phyloP scores from a whole-genome alignment of 306 rosid genomes.

The Vicia sativa region DNA sequence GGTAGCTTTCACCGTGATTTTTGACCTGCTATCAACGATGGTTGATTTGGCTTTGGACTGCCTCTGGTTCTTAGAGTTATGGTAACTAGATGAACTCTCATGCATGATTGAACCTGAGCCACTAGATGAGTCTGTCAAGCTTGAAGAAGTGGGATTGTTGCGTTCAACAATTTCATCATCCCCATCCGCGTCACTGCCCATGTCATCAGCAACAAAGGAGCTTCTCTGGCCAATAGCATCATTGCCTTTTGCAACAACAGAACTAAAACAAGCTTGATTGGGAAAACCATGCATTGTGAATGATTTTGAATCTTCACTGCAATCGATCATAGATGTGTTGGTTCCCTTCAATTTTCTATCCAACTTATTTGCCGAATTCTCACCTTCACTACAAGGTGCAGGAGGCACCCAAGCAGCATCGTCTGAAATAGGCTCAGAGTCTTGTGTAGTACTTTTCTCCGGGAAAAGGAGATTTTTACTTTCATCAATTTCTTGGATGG shows the following conservation, averaged over 20 bases:
- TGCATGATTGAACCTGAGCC: slow-evolving; percentile 50
- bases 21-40: slow-evolving; percentile 48
- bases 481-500: slow-evolving; percentile 49
- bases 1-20: slow-evolving; percentile 71
- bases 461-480: slow-evolving; percentile 40
- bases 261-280: slow-evolving; percentile 36
- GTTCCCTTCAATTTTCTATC: slow-evolving; percentile 46
- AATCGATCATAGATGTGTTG: slow-evolving; percentile 32
- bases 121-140: slow-evolving; percentile 67
- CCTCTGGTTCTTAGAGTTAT: slow-evolving; percentile 55
- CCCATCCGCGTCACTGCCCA: slow-evolving; percentile 44
- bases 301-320: slow-evolving; percentile 50
- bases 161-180: slow-evolving; percentile 50
- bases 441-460: slow-evolving; percentile 46
- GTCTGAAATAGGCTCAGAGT: slow-evolving; percentile 32
- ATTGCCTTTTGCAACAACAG: slow-evolving; percentile 35
- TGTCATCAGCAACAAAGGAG: slow-evolving; percentile 47
- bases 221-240: slow-evolving; percentile 41
- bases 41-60: slow-evolving; percentile 47
- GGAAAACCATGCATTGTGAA: slow-evolving; percentile 41
- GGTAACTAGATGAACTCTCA: slow-evolving; percentile 59
- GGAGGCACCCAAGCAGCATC: slow-evolving; percentile 39
- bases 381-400: slow-evolving; percentile 32
- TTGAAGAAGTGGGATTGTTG: slow-evolving; percentile 55
- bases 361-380: slow-evolving; percentile 42